Conservation (phyloP, 1,284 basidiomycete species). For the Ganoderma sinense region DNA sequence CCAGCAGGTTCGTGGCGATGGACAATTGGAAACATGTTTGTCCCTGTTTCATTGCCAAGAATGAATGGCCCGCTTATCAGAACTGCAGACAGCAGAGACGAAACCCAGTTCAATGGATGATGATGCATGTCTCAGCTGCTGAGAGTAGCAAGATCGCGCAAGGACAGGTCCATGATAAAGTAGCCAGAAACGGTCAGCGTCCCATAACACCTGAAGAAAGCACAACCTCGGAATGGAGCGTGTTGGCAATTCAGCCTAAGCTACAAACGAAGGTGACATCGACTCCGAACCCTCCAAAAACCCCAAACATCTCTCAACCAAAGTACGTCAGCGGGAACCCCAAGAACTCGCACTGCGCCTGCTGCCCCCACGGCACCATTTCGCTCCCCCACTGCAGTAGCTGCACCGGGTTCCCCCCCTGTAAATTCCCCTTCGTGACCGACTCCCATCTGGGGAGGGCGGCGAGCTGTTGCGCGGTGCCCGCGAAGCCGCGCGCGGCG, state of each 20-base stretch:
- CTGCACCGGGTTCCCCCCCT: constrained; percentile 29
- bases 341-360: constrained; percentile 38
- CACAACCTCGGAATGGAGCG: not conserved
- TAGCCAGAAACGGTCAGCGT: too few species aligned
- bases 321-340: constrained; percentile 34
- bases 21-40: too few species aligned
- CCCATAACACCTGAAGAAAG: not conserved
- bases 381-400: constrained; percentile 38
- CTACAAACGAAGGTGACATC: not conserved
- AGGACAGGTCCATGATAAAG: too few species aligned
- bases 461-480: constrained; percentile 31
- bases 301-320: constrained; percentile 14
- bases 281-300: not conserved
- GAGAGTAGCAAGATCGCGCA: too few species aligned
- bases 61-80: too few species aligned
- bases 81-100: too few species aligned
- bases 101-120: too few species aligned
- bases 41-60: too few species aligned
- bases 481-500: constrained; percentile 40
- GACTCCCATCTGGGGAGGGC: constrained; percentile 34
- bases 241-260: not conserved
- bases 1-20: too few species aligned
- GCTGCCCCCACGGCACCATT: constrained; percentile 37
- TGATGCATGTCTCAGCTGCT: too few species aligned
- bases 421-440: constrained; percentile 35